Conservation (phyloP, 2,329 filamentous ascomycete genomes). For the Fusarium dlaminii region DNA sequence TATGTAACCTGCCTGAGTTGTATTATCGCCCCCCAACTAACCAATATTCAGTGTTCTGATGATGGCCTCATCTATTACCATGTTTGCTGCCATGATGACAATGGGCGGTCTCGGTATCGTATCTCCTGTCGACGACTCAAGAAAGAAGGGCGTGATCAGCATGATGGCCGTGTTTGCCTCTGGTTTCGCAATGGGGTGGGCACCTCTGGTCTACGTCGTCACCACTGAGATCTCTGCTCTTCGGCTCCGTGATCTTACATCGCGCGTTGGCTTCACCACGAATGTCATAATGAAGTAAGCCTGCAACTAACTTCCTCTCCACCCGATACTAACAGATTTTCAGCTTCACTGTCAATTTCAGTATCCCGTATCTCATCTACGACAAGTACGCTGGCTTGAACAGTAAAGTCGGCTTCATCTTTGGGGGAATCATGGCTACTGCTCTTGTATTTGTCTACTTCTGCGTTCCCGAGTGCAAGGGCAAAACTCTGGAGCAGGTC, state of each 20-base stretch:
- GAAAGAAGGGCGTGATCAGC: slow-evolving; percentile 37
- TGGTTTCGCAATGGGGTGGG: slow-evolving; percentile 17
- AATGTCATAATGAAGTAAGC: slow-evolving; percentile 33
- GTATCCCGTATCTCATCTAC: slow-evolving; percentile 33
- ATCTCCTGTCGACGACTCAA: slow-evolving; percentile 2
- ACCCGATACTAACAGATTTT: accelerated
- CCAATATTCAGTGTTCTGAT: not conserved
- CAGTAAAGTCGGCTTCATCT: slow-evolving; percentile 37
- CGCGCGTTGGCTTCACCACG: slow-evolving; percentile 15
- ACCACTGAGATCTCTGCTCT: slow-evolving; percentile 35
- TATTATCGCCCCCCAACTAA: not conserved
- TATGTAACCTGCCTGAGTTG: not conserved
- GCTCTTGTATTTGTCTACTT: slow-evolving; percentile 22
- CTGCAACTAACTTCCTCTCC: accelerated
- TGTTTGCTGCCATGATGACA: slow-evolving; percentile 32
- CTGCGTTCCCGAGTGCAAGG: slow-evolving; percentile 34
- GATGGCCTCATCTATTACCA: slow-evolving; percentile 29
- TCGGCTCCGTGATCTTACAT: slow-evolving; percentile 20
- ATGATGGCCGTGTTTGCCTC: slow-evolving; percentile 40
- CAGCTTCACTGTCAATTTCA: slow-evolving; percentile 36
- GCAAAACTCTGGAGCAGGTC: slow-evolving; percentile 29
- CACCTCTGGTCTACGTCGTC: slow-evolving; percentile 27
- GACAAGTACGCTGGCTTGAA: slow-evolving; percentile 29
- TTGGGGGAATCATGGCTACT: slow-evolving; percentile 10
- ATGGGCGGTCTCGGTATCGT: slow-evolving; percentile 40